Base-by-base conservation (phyloP, 352 stramenopile species). In the Pythium insidiosum region DNA sequence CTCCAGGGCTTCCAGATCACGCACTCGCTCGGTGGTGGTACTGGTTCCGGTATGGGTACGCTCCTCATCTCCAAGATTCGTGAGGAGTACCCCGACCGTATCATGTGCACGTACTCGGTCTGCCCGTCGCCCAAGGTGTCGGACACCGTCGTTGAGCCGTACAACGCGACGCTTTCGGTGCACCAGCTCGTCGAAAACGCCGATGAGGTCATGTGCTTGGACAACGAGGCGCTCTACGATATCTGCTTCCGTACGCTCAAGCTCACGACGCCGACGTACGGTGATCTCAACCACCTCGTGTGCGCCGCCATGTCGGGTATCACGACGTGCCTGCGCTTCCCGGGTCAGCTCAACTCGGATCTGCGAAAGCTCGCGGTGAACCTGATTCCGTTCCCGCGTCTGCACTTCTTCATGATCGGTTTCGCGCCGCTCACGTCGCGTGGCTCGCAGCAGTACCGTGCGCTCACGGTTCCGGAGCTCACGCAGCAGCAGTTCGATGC, bases 241-340 rank as follows among this genome's bases (percentile, higher is more conserved):
- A 99, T 99, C 80, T 99, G 97, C 82, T 98, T 99, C 88, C 95
- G 96, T 52, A 99, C 97, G 42, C 76, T 99, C 38, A 99, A 99
- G 75, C 83, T 99, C 44, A 95, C 94, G 47, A 99, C 96, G 30
- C 97, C 97, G 22, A 98, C 92, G 18, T 99, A 99, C 77, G 86
- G 90, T 58, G 95, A 99, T 61, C 66, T 99, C 37, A 99, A 99
- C 84, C 90, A 99, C 70, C 76, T 99, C 33, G 97, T 99, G 66
- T 98, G 94, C 41, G 94, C 95, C 19, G 96, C 95, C 56, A 99
- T 99, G 67, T 98, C 92, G 29, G 95, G 96, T 66, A 98, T 98
- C 43, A 99, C 97, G 6, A 99, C 95, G 66, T 99, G 85, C 43
- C 75, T 99, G 44, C 96, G 96, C 71, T 99, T 99, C 85, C 95